Base-by-base conservation (phyloP, 352 stramenopile species). In the Globisporangium heterothallicum region DNA sequence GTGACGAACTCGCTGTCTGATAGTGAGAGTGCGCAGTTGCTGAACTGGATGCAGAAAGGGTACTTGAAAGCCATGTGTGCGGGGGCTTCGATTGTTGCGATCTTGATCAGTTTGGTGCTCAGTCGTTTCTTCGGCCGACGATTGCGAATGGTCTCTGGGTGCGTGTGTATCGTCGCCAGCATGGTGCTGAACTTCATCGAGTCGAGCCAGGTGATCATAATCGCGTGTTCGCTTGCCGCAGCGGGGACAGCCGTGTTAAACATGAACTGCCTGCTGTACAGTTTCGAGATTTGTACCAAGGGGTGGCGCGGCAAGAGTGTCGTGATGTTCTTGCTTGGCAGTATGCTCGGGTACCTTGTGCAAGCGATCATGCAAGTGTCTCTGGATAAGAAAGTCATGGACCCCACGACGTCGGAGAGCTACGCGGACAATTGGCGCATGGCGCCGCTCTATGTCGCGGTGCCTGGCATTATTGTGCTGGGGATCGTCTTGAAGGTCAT, bases 241-340 rank as follows among this genome's bases (percentile, higher is more conserved):
- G 67, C 68, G n/a, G 84, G 81, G 6, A 72, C 56, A 6, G 78
- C 72, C 2, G 90, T 93, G 30, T 18, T 92, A 43, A 58, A 70
- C 19, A 87, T 88, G 64, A 89, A 86, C 54, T 85, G 87, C 21
- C 48, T 88, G 43, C 56, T 92, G 19, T 92, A 84, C 61, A 92
- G 81, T 51, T 92, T 71, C 35, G 84, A 94, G 54, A 94, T 94
- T 24, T 94, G 78, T 48, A 92, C 82, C 14, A 88, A 88, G 54
- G 84, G 82, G 22, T 92, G 82, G 81, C 81, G 76, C n/a, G 82
- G 84, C 40, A 94, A 94, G 64, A 85, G 78, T 35, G 65, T 91
- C 5, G 85, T 76, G 7, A 76, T 92, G 27, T 94, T 92, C 56
- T 56, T 91, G 25, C 68, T 94, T 34, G 84, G 84, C 8, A 82